Conservation (phyloP, 2,329 filamentous ascomycete genomes). For the Fusarium sp. region DNA sequence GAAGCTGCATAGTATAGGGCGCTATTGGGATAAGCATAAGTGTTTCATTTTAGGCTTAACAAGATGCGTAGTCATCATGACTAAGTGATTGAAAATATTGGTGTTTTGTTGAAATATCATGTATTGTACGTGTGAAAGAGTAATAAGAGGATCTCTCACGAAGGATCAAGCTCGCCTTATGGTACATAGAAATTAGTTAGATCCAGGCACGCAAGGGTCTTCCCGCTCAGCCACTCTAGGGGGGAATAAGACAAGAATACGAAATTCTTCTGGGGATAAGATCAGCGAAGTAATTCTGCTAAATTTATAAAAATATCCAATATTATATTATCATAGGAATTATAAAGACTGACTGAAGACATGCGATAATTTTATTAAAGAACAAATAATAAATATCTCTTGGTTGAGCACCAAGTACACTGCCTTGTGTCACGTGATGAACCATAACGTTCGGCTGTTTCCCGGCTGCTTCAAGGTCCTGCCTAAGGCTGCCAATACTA, state of each 20-base stretch:
- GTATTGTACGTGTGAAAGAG: background rate
- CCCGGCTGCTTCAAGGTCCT: constrained; percentile 27
- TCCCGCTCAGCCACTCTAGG: background rate
- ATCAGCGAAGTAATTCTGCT: background rate
- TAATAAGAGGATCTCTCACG: background rate
- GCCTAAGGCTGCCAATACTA: constrained; percentile 51
- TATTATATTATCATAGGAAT: background rate
- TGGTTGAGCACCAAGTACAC: too few species aligned
- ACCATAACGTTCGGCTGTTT: constrained; percentile 18
- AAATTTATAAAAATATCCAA: background rate
- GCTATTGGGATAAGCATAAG: constrained; percentile 15
- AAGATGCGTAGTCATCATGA: constrained; percentile 14
- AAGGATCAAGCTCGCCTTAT: background rate
- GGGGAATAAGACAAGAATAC: background rate
- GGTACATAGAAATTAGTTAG: constrained; percentile 2
- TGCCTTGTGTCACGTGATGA: constrained; percentile 21
- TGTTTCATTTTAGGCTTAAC: constrained; percentile 19
- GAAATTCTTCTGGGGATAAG: background rate
- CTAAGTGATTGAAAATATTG: background rate
- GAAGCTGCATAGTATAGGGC: constrained; percentile 14
- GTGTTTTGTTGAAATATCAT: background rate
- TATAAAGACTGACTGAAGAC: too few species aligned
- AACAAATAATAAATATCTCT: too few species aligned
- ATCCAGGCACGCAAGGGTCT: constrained; percentile 11
- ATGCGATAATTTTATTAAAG: background rate